Evolutionary conservation across 345 rosid species (phyloP), one percentile per base, ranked within the genome.

Genomic region (Linum tenue): DNA sequence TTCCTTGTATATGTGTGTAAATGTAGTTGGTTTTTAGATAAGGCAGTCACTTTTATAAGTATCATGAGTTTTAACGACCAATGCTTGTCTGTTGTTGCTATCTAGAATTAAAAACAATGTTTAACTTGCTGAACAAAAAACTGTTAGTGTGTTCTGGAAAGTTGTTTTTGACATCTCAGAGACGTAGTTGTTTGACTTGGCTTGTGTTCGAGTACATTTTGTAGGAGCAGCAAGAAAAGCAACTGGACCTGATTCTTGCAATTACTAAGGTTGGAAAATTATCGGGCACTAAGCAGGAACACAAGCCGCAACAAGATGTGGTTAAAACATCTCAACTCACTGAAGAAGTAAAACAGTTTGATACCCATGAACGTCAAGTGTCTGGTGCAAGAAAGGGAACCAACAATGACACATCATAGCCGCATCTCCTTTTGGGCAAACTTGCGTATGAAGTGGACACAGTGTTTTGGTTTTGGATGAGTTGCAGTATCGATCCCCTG

Each of bases 171-270:
- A 48, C 2, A 12, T 48, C 14, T 4, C 14, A 9, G 3, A 9
- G 53, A 48, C 53, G 2, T 1, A 10, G 53, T 48, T 48, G 3
- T 6, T 15, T 48, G 50, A 11, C 2, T 1, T 43, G 2, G 6
- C 43, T 42, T 60, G 57, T 66, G 44, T 5, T 22, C 64, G 79
- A 37, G 63, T 75, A 37, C 38, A 59, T 55, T 48, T 55, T 81
- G 75, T 69, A 94, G 99, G 96, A 90, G 62, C 99, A 90, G 63
- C 99, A 94, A 64, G 77, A 80, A 67, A 90, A 88, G 71, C 99
- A 94, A 71, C 90, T 94, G 4, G 96, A 88, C 62, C 79, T 90
- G 59, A 83, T 94, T 73, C 87, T 90, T 70, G 92, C 88, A 38
- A 75, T 94, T 48, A 89, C 81, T 15, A 90, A 84, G 77, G 73